These are phyloP conservation scores for Trametes maxima DNA, from an alignment of 768 basidiomycete species.

Conservation along the genomic window DNA sequence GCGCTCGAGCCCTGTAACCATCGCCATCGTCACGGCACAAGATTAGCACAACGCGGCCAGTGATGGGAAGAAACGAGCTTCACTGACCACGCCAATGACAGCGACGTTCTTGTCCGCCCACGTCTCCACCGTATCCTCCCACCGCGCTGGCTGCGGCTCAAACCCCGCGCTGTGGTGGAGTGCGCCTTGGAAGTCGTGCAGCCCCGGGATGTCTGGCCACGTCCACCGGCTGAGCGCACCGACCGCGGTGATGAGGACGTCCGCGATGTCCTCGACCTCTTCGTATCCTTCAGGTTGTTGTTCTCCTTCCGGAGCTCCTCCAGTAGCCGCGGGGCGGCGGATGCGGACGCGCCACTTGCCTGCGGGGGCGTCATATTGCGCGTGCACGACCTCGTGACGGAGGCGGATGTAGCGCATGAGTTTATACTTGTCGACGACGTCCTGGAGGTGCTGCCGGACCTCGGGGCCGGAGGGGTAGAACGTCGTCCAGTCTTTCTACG, in stretches of 20 bases:
- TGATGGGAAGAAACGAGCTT: too few species aligned
- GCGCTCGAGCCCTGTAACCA: slow-evolving; percentile 57
- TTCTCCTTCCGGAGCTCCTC: background rate
- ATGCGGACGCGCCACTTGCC: slow-evolving; percentile 62
- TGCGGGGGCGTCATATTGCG: slow-evolving; percentile 49
- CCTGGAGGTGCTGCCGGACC: slow-evolving; percentile 56
- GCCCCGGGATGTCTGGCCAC: slow-evolving; percentile 67
- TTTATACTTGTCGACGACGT: slow-evolving; percentile 58
- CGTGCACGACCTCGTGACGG: slow-evolving; percentile 53
- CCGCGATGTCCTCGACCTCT: slow-evolving; percentile 53
- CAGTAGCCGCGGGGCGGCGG: slow-evolving; percentile 21
- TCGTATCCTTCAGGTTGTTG: slow-evolving; percentile 13
- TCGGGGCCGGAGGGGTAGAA: slow-evolving; percentile 64
- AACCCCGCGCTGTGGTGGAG: slow-evolving; percentile 66
- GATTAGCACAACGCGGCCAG: too few species aligned
- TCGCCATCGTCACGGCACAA: too few species aligned
- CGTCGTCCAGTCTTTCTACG: slow-evolving; percentile 58
- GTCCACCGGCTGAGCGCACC: slow-evolving; percentile 59
- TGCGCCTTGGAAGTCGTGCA: slow-evolving; percentile 57
- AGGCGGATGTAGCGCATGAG: slow-evolving; percentile 56
- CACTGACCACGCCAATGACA: slow-evolving; percentile 55
- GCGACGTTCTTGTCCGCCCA: slow-evolving; percentile 58
- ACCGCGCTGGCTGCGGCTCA: slow-evolving; percentile 41
- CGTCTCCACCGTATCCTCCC: slow-evolving; percentile 47
- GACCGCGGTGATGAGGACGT: slow-evolving; percentile 57